These are phyloP conservation scores for Beauveria varroae DNA, from an alignment of 2,329 filamentous ascomycete species.

Conservation along the genomic window DNA sequence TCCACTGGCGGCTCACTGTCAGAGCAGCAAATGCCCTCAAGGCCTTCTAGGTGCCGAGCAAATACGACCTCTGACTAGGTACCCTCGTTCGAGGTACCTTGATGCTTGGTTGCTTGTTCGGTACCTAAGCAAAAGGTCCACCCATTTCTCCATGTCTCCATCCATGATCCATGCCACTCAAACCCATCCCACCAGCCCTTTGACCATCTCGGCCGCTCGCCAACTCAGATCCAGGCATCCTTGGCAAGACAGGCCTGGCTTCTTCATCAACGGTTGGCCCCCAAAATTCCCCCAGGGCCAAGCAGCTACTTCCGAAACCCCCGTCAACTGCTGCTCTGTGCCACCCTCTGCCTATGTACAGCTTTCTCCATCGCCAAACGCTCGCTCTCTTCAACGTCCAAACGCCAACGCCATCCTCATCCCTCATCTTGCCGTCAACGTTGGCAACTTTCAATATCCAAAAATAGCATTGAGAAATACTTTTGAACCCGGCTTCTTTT, in stretches of 20 bases:
- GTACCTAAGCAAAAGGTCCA: slow-evolving; percentile 2
- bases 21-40: too few relatives aligned
- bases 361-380: not conserved
- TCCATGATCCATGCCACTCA: not conserved
- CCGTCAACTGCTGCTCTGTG: not conserved
- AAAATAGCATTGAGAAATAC: not conserved
- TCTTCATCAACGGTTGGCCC: slow-evolving; percentile 3
- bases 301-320: too few relatives aligned
- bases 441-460: not conserved
- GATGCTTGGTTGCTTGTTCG: too few relatives aligned
- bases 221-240: slow-evolving; percentile 7
- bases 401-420: not conserved
- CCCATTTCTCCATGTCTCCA: not conserved
- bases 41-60: too few relatives aligned
- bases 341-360: not conserved
- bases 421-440: not conserved
- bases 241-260: not conserved
- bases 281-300: not conserved
- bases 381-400: not conserved
- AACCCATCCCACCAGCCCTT: not conserved
- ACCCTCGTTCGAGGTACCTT: too few relatives aligned
- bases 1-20: too few relatives aligned
- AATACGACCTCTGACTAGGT: too few relatives aligned
- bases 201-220: slow-evolving; percentile 6
- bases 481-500: not conserved